Percentiles rank a stretch among this genome's conserved stretches.
phyloP scores from a whole-genome alignment of 768 basidiomycete genomes.

The Termitomyces bulborhizus region DNA sequence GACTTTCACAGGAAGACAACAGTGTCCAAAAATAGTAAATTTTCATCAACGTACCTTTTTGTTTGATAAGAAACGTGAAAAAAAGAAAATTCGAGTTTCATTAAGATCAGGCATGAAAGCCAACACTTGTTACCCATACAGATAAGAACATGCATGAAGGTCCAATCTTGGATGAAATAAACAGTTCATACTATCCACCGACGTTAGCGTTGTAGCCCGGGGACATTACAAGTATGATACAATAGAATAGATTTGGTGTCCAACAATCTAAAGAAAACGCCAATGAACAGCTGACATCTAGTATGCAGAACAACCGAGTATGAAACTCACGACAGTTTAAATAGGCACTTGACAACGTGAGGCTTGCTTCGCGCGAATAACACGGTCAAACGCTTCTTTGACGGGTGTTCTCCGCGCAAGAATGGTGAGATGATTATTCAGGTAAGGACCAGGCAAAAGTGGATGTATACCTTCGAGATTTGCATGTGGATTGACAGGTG shows the following conservation, averaged over 20 bases:
- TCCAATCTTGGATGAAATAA: background rate
- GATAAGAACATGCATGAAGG: background rate
- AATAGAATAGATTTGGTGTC: background rate
- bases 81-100: background rate
- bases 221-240: conserved; percentile 2
- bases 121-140: background rate
- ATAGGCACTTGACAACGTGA: conserved; percentile 5
- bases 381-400: conserved; percentile 64
- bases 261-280: background rate
- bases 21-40: too few relatives aligned
- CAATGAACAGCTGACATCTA: background rate
- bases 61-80: too few relatives aligned
- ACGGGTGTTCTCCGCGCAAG: conserved; percentile 60
- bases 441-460: conserved; percentile 65
- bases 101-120: background rate
- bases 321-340: background rate
- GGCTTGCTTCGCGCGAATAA: conserved; percentile 48
- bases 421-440: conserved; percentile 66
- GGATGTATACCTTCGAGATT: conserved; percentile 61
- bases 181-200: background rate
- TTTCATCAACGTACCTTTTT: too few relatives aligned
- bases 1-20: too few relatives aligned
- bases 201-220: too few relatives aligned
- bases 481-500: conserved; percentile 47
- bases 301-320: background rate